Evolutionary conservation across 2,329 filamentous ascomycete genomes (phyloP), one percentile per base, ranked within the genome.

Genomic region (Pyrenophora graminea): DNA sequence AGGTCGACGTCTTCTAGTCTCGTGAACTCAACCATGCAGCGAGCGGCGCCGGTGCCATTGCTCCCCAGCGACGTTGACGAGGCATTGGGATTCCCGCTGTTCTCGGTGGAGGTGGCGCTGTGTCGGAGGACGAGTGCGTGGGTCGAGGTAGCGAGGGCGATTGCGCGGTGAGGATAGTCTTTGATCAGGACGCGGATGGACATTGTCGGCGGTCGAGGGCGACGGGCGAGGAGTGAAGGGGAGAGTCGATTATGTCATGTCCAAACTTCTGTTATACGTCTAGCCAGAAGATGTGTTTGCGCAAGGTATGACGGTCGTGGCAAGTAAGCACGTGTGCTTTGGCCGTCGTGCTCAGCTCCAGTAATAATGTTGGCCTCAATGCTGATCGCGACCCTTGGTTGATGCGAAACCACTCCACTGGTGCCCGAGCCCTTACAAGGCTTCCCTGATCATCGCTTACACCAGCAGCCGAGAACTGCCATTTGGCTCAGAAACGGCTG

Each of bases 11-110:
- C 79, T 31, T 85, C 81, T 33, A 84, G 74, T 8, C 84, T 80
- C 10, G 85, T 79, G 71, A 97, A 96, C 72, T 96, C 91, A 60
- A 97, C 91, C 81, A 96, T 91, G 79, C 91, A 96, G 82, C 73
- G 85, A 61, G 69, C 74, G 58, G 70, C 77, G 59, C 53, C 72
- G 23, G 58, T 18, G 55, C 50, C 74, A 72, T 66, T 74, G 62
- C 71, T 67, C 21, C 66, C 63, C 23, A 74, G 60, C 53, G 85
- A 84, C 45, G 79, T 74, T 53, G 83, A 79, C 39, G 82, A 85
- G 56, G 82, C 82, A 76, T 85, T 85, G 45, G 78, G 74, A 57
- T 80, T 79, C 27, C 62, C 62, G 53, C 59, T 64, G 42, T 51
- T 49, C 69, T 87, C 87, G 70, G 77, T 82, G n/a, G 83, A 81